phyloP scores from a whole-genome alignment of 306 rosid genomes.

The Crataegus laevigata region DNA sequence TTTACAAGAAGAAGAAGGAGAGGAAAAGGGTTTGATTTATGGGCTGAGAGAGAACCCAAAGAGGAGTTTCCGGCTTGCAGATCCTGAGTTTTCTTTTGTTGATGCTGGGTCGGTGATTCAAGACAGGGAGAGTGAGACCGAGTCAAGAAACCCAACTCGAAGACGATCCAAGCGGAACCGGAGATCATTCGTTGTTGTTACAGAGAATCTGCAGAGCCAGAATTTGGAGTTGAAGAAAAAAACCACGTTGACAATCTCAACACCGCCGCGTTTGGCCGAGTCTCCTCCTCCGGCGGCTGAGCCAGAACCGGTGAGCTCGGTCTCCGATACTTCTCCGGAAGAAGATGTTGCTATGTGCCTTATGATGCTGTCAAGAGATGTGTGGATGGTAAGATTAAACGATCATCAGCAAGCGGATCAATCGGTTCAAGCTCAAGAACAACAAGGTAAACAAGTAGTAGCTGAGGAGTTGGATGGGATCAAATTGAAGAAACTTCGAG shows the following conservation, averaged over 20 bases:
- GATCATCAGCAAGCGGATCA: conserved; percentile 7
- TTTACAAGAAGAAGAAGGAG: conserved; percentile 16
- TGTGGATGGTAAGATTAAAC: conserved; percentile 28
- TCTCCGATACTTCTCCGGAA: conserved; percentile 57
- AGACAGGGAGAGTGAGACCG: conserved; percentile 86
- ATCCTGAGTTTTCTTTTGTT: conserved; percentile 51
- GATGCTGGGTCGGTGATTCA: conserved; percentile 45
- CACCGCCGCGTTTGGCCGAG: conserved; percentile 21
- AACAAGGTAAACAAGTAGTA: neutral
- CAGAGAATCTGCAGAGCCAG: conserved; percentile 1
- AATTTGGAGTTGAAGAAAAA: conserved; percentile 10
- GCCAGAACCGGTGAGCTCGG: conserved; percentile 51
- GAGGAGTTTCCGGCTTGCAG: conserved; percentile 44
- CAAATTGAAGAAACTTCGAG: conserved; percentile 25
- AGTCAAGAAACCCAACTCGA: conserved; percentile 65
- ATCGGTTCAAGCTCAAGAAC: conserved; percentile 4
- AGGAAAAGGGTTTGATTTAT: conserved; percentile 34
- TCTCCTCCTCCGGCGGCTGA: conserved; percentile 17
- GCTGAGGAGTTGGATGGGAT: conserved; percentile 18
- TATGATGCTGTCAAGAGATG: conserved; percentile 74
- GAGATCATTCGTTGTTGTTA: neutral
- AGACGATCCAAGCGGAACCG: conserved; percentile 72
- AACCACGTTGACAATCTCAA: conserved; percentile 16
- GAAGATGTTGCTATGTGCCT: conserved; percentile 75
- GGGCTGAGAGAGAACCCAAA: conserved; percentile 66